Base-by-base conservation (phyloP, 305 asterid species). In the Petunia hybrid region DNA sequence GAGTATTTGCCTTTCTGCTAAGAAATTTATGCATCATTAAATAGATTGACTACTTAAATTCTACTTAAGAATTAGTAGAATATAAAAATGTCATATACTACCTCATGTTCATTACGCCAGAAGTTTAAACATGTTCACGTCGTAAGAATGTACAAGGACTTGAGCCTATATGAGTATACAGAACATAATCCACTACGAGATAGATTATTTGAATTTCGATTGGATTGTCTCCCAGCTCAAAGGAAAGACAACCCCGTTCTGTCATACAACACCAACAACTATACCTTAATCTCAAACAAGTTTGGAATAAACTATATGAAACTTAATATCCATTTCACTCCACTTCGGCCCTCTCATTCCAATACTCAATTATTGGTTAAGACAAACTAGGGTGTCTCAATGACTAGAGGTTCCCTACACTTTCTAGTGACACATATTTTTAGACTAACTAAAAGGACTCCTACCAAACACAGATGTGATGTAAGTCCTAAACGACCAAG, bases 241-340 rank as follows among this genome's bases (percentile, higher is more conserved):
- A 22, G 31, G 31, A 22, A 22, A 22, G 31, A 22, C 31, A 22
- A 0, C 31, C 31, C 31, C 31, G 31, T 22, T 16, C 42, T 4
- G 39, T 8, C 40, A 42, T 69, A 16, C 57, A 69, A 68, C 2
- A 68, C 56, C 40, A 43, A n/a, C 39, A 68, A 69, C 40, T 43
- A 45, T 48, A 43, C 16, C 76, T 16, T n/a, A 43, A 69, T 43
- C 57, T 57, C 57, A 68, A 68, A 13, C 76, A 69, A 22, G 16
- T 22, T 3, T 2, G 4, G 76, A 9, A 48, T 45, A 2, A 6
- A 69, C 57, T 43, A 22, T 45, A 69, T 69, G 76, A 69, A 70
- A 70, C 77, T 22, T 70, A 22, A 22, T 70, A 45, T 70, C 42
- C 60, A 70, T 22, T 22, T 22, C 31, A 22, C 31, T 22, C 31